Percentiles rank a stretch among this genome's conserved stretches.
Evolutionary conservation across 108 stramenopile species (phyloP).

Genomic region (Skeletonema marinoi): DNA sequence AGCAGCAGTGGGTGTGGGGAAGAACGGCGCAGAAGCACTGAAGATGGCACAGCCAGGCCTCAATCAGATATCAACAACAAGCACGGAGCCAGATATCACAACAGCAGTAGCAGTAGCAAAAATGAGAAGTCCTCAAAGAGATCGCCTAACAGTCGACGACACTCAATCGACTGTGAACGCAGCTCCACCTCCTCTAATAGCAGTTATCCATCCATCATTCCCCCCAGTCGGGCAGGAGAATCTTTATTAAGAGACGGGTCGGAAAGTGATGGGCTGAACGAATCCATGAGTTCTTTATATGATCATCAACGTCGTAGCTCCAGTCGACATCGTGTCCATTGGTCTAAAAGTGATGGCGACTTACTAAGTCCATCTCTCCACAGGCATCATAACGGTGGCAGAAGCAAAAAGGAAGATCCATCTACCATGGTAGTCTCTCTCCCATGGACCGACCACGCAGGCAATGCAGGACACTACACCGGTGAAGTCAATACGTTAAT

Average conservation of each 20-base stretch:
- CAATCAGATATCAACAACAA: neutral
- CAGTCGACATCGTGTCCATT: neutral
- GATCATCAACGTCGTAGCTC: neutral
- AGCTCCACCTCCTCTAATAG: neutral
- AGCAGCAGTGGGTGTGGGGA: too few species aligned
- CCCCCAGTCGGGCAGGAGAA: neutral
- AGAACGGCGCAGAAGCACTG: neutral
- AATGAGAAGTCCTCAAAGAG: neutral
- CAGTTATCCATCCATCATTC: neutral
- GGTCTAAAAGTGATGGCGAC: neutral
- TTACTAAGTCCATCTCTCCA: too few species aligned
- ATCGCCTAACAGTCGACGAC: neutral
- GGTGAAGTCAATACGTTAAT: conserved; percentile 13
- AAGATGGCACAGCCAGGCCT: neutral
- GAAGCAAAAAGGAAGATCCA: neutral
- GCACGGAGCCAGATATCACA: neutral
- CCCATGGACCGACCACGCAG: conserved; percentile 7
- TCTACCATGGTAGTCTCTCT: conserved; percentile 1
- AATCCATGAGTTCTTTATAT: neutral
- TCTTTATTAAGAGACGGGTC: neutral
- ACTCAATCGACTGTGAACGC: neutral
- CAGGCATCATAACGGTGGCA: neutral
- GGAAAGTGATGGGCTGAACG: too few species aligned
- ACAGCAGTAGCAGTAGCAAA: too few species aligned
- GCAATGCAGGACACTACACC: neutral